These are phyloP conservation scores for Globisporangium echinulatum DNA, from an alignment of 352 stramenopile species.

Conservation along the genomic window DNA sequence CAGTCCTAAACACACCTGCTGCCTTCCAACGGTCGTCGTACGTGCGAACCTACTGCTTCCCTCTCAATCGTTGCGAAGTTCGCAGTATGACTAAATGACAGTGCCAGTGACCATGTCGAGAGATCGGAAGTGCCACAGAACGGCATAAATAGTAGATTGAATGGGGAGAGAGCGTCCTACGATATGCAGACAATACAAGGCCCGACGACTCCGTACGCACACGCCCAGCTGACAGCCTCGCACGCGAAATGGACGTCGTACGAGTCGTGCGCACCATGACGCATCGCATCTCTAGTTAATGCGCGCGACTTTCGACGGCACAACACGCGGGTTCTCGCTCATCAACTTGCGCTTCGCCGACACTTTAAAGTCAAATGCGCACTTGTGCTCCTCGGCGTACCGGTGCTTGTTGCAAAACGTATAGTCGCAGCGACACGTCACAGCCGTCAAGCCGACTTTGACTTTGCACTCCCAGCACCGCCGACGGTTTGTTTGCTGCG, in stretches of 20 bases:
- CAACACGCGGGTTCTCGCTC: slow-evolving; percentile 76
- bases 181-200: background rate
- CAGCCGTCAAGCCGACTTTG: slow-evolving; percentile 81
- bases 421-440: slow-evolving; percentile 86
- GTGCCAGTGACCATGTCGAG: too few species aligned
- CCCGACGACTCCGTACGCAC: background rate
- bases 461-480: slow-evolving; percentile 86
- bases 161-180: slow-evolving; percentile 6
- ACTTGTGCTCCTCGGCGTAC: slow-evolving; percentile 87
- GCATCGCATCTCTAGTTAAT: slow-evolving; percentile 56
- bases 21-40: background rate
- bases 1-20: background rate
- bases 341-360: slow-evolving; percentile 77
- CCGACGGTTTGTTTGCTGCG: slow-evolving; percentile 82
- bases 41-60: background rate
- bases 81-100: too few species aligned
- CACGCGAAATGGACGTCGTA: too few species aligned
- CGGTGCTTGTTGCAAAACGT: slow-evolving; percentile 88
- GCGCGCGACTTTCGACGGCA: slow-evolving; percentile 73
- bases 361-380: slow-evolving; percentile 84
- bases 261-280: background rate
- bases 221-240: too few species aligned
- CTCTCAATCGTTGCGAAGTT: too few species aligned
- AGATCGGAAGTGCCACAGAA: too few species aligned
- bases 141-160: background rate